Conservation (phyloP, 805 yeast species). For the Metschnikowia sp. region DNA sequence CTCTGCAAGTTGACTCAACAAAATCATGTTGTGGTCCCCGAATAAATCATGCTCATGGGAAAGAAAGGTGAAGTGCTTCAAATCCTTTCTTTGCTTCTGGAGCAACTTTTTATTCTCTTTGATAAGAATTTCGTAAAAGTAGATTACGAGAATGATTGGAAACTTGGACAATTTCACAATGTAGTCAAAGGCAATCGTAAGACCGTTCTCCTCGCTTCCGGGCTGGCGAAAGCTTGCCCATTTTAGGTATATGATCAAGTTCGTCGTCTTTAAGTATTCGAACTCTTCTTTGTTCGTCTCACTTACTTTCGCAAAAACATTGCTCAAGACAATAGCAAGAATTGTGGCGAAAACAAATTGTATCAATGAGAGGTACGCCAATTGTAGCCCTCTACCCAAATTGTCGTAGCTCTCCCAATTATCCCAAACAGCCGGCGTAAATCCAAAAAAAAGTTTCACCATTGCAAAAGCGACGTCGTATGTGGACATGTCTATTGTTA, state of each 20-base stretch:
- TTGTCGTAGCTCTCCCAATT: conserved; percentile 48
- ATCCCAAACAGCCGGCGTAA: conserved; percentile 59
- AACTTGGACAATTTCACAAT: conserved; percentile 30
- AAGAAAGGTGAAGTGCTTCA: conserved; percentile 37
- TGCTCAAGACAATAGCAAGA: conserved; percentile 50
- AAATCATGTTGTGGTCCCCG: conserved; percentile 29
- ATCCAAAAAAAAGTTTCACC: conserved; percentile 53
- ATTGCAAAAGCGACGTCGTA: conserved; percentile 48
- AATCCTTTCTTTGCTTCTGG: conserved; percentile 19
- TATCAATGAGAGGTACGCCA: conserved; percentile 50
- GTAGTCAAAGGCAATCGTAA: conserved; percentile 13
- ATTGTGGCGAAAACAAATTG: conserved; percentile 55
- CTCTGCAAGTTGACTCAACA: conserved; percentile 13
- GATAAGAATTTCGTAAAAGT: conserved; percentile 30
- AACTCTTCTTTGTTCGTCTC: conserved; percentile 35
- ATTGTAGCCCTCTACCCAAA: conserved; percentile 45
- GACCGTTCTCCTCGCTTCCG: conserved; percentile 8
- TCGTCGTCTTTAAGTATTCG: conserved; percentile 38
- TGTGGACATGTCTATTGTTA: conserved; percentile 41
- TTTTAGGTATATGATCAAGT: conserved; percentile 35
- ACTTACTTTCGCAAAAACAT: conserved; percentile 35
- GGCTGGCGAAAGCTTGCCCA: conserved; percentile 23
- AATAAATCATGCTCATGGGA: conserved; percentile 28
- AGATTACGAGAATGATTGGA: conserved; percentile 34
- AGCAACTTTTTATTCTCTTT: conserved; percentile 16